A percentile compares a stretch with the other conserved stretches of the same genome.
These are phyloP conservation scores for Cubamyces lactineus DNA, from an alignment of 768 basidiomycete species.

Conservation along the genomic window DNA sequence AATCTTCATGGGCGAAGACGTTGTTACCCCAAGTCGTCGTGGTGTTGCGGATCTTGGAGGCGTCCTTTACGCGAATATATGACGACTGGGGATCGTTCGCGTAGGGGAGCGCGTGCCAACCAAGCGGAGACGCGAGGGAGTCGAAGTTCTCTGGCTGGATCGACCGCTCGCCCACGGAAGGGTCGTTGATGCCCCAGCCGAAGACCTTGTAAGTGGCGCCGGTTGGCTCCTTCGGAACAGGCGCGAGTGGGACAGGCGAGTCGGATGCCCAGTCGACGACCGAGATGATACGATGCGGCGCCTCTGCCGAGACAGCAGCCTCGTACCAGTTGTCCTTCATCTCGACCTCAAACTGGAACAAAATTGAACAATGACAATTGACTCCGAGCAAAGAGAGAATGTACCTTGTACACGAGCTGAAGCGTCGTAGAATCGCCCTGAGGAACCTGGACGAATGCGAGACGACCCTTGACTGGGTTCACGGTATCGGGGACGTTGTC, in stretches of 20 bases:
- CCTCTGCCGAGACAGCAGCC: conserved; percentile 71
- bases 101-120: conserved; percentile 89
- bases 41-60: conserved; percentile 50
- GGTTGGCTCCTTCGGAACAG: conserved; percentile 36
- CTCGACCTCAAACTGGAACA: conserved; percentile 78
- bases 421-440: conserved; percentile 58
- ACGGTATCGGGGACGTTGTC: conserved; percentile 75
- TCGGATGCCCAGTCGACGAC: conserved; percentile 97
- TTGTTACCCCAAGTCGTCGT: conserved; percentile 90
- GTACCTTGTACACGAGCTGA: conserved; percentile 80
- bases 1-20: conserved; percentile 93
- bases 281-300: conserved; percentile 81
- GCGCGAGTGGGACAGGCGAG: conserved; percentile 48
- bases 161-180: conserved; percentile 64
- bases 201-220: conserved; percentile 68
- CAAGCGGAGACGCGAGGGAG: conserved; percentile 76
- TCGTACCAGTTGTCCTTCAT: conserved; percentile 98
- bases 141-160: conserved; percentile 73
- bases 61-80: conserved; percentile 25
- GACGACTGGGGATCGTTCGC: conserved; percentile 61
- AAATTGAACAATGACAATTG: not conserved
- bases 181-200: conserved; percentile 86
- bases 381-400: conserved; percentile 12
- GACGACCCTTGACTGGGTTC: conserved; percentile 75
- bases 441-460: conserved; percentile 85